These are phyloP conservation scores for Amanita rubescens DNA, from an alignment of 768 basidiomycete genomes.

Conservation along the genomic window DNA sequence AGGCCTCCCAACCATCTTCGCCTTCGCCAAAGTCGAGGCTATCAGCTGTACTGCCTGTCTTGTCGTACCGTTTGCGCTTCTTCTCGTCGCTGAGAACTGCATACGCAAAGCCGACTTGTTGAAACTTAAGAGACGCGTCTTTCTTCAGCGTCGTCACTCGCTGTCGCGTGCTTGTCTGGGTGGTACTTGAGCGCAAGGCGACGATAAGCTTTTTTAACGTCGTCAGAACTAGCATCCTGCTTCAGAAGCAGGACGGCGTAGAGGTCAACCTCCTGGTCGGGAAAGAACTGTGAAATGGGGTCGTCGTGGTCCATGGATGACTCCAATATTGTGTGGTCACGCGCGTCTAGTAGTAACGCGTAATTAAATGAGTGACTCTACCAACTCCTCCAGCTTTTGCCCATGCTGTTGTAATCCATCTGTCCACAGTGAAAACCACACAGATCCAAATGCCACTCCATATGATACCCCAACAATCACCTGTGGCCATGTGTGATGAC, in stretches of 20 bases:
- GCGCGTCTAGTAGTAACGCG: neutral
- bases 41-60: constrained; percentile 82
- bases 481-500: constrained; percentile 69
- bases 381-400: constrained; percentile 4
- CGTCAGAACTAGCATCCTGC: constrained; percentile 47
- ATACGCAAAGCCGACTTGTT: constrained; percentile 93
- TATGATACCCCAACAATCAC: constrained; percentile 52
- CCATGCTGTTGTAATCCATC: constrained; percentile 20
- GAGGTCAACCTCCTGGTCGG: constrained; percentile 63
- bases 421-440: constrained; percentile 58
- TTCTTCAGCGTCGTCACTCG: constrained; percentile 53
- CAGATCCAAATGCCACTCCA: constrained; percentile 43
- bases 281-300: constrained; percentile 72
- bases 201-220: constrained; percentile 81
- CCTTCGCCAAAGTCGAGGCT: constrained; percentile 60
- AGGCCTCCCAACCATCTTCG: constrained; percentile 90
- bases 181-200: constrained; percentile 76
- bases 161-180: constrained; percentile 80
- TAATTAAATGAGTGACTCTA: neutral
- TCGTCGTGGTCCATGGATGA: constrained; percentile 61
- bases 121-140: constrained; percentile 72
- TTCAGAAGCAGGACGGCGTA: constrained; percentile 65
- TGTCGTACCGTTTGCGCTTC: constrained; percentile 71
- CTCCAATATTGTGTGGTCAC: neutral
- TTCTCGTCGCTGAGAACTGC: constrained; percentile 77